Base-by-base conservation (phyloP, 2,329 filamentous ascomycete species). In the Ceratocystis eucalypticola region DNA sequence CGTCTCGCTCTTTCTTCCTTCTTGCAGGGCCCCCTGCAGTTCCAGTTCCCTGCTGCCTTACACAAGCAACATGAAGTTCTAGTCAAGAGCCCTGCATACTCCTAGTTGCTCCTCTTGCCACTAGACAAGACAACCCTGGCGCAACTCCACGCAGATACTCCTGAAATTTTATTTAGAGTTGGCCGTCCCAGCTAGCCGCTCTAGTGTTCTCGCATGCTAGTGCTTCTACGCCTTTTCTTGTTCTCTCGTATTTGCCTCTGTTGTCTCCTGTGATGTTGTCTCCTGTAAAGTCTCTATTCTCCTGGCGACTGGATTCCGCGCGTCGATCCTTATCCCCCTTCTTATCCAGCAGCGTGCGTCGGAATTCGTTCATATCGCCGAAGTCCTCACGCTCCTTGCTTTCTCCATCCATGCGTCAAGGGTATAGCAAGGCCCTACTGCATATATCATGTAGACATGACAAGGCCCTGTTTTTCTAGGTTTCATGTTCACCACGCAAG, bases 151-250 rank as follows among this genome's bases (percentile, higher is more conserved):
- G 30, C 53, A 28, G 25, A 28, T 15, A 1, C 50, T 33, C 53
- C 53, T 57, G 53, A 57, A 57, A 57, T 57, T 30, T 57, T 22
- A 33, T 30, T 57, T 57, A 57, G 53, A 57, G 53, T 57, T 57
- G 25, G 8, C 50, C 22, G 50, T 57, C 50, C 25, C 22, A 57
- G 17, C 25, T 57, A 57, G 50, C 50, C 20, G 25, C 20, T 57
- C 50, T 30, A 28, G 50, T 57, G 33, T 12, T 57, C 50, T 57
- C 50, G 8, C 10, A 12, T 33, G 33, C 5, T 55, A 4, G 22
- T 8, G 20, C 50, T 12, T 28, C 28, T 15, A 20, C 10, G 50
- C 8, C n/a, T 28, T 30, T 57, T 57, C 10, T 57, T 57, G 50
- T 30, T 57, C 25, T 57, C 50, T 57, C 25, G 25, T 30, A 57